A percentile compares a stretch with the other conserved stretches of the same genome.
These are phyloP conservation scores for Erysimum cheiri DNA, from an alignment of 441 rosid species.

Conservation along the genomic window DNA sequence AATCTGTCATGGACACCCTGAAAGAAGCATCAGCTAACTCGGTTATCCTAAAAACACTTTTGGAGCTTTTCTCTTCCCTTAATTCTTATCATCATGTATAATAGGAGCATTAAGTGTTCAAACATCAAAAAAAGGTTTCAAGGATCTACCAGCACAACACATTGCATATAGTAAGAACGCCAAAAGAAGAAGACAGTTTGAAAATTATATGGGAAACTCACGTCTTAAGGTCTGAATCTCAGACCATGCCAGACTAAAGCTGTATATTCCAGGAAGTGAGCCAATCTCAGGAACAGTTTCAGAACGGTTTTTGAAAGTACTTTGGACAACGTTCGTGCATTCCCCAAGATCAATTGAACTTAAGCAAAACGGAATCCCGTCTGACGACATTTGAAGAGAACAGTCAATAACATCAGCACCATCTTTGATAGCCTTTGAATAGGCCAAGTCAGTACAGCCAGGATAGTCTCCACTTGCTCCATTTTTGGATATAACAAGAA, in stretches of 20 bases:
- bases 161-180: constrained; percentile 15
- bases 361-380: constrained; percentile 68
- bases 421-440: constrained; percentile 65
- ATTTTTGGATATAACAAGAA: constrained; percentile 60
- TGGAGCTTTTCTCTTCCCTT: not conserved
- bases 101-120: not conserved
- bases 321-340: constrained; percentile 52
- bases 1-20: not conserved
- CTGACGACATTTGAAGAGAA: constrained; percentile 76
- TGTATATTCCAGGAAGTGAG: constrained; percentile 48
- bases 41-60: constrained; percentile 3
- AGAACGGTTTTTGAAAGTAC: constrained; percentile 48
- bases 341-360: constrained; percentile 61
- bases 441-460: constrained; percentile 74
- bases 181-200: not conserved
- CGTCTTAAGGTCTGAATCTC: constrained; percentile 63
- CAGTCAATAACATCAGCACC: constrained; percentile 79
- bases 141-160: constrained; percentile 17
- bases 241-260: constrained; percentile 68
- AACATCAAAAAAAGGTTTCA: not conserved
- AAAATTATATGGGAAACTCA: constrained; percentile 49
- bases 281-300: constrained; percentile 51
- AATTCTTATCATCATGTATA: not conserved
- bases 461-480: constrained; percentile 93
- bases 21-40: constrained; percentile 4